Base-by-base conservation (phyloP, 2,329 filamentous ascomycete species). In the Leptoxyphium fumago region DNA sequence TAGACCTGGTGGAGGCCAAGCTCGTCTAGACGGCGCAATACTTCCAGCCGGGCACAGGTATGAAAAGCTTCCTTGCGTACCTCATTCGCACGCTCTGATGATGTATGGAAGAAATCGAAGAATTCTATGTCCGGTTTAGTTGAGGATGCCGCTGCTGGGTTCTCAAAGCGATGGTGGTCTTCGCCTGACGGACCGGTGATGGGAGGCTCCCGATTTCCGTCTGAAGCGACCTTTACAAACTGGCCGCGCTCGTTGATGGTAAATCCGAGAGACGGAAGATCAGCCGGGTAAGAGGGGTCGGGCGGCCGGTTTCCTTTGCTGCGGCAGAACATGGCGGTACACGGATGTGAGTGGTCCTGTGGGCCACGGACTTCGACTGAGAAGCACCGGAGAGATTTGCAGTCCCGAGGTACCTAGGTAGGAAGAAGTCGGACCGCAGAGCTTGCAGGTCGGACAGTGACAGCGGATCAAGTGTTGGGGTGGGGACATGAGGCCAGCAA, bases 41-140 rank as follows among this genome's bases (percentile, higher is more conserved):
- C 43, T 7, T 45, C 43, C 5, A 52, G 59, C 60, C 55, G 55
- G 2, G 50, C 47, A 10, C 46, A 48, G 28, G 42, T 46, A 54
- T 93, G 81, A 63, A 94, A 78, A 34, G 78, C 64, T 49, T 69
- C 63, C 36, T 80, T 74, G 54, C 86, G 84, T 15, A 81, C 70
- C 36, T 81, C 73, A 60, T 94, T 94, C 64, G 81, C 73, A 32
- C 86, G 78, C n/a, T 75, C 68, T 61, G 86, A 87, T 52, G 76
- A 78, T 58, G 75, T 81, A 43, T 83, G 62, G 59, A 78, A 80
- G 69, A 74, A 94, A 52, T 84, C 74, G 68, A 85, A 94, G 57
- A 79, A 80, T 50, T 73, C 68, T 26, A 26, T 7, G 21, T 26
- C 21, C 3, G 21, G 21, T 26, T 26, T 7, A 7, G 21, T 26